Conservation (phyloP, 257 asterid genomes). For the Orobanche coerulescens region DNA sequence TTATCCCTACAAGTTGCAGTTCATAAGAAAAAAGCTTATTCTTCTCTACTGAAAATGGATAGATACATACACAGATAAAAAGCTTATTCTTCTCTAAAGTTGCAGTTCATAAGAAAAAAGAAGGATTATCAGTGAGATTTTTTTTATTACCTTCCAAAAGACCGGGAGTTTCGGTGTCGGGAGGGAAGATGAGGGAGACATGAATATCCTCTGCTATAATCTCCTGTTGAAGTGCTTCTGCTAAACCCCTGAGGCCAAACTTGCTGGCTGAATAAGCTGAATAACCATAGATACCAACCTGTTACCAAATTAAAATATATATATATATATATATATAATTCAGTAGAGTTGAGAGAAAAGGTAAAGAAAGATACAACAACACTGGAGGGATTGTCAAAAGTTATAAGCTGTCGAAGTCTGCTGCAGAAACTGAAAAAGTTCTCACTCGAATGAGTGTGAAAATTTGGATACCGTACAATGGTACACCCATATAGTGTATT, state of each 20-base stretch:
- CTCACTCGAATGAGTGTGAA: too few relatives aligned
- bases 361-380: too few relatives aligned
- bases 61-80: background rate
- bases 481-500: too few relatives aligned
- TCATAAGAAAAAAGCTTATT: too few relatives aligned
- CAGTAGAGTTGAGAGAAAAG: background rate
- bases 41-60: too few relatives aligned
- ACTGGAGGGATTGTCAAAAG: too few relatives aligned
- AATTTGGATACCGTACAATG: too few relatives aligned
- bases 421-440: too few relatives aligned
- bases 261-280: conserved; percentile 78
- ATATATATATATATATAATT: too few relatives aligned
- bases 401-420: too few relatives aligned
- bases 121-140: background rate
- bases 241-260: conserved; percentile 74
- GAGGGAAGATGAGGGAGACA: conserved; percentile 69
- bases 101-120: background rate
- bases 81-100: too few relatives aligned
- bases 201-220: conserved; percentile 57
- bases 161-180: conserved; percentile 81
- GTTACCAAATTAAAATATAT: conserved; percentile 4
- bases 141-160: conserved; percentile 51
- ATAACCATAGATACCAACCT: conserved; percentile 81
- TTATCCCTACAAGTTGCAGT: too few relatives aligned
- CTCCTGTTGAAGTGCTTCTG: conserved; percentile 81